Percentiles rank a stretch among this genome's conserved stretches.
These are phyloP conservation scores for Thelonectria blattea DNA, from an alignment of 2,329 filamentous ascomycete species.

Conservation along the genomic window DNA sequence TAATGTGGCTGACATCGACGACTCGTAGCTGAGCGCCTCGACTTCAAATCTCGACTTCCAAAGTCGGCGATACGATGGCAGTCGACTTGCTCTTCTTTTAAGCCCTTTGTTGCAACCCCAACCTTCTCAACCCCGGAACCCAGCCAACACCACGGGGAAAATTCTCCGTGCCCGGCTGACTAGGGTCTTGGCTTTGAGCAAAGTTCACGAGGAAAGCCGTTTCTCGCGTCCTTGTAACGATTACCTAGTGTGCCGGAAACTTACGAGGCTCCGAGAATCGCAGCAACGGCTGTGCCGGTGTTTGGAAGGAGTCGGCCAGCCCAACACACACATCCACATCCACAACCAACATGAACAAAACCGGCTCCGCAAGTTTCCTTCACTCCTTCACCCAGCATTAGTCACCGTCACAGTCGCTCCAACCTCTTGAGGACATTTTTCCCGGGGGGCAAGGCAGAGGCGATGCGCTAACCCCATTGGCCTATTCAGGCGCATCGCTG, in stretches of 20 bases:
- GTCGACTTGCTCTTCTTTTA: background rate
- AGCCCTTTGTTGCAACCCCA: background rate
- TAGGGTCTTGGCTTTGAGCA: background rate
- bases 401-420: background rate
- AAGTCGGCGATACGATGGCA: background rate
- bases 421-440: background rate
- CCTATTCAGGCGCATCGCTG: background rate
- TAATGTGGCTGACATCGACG: too few species aligned
- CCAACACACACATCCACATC: too few species aligned
- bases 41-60: background rate
- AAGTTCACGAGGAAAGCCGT: background rate
- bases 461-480: constrained; percentile 6
- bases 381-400: background rate
- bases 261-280: too few species aligned
- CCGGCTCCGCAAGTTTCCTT: too few species aligned
- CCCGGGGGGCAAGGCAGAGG: background rate
- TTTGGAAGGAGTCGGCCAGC: too few species aligned
- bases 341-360: too few species aligned
- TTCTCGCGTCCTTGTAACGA: too few species aligned
- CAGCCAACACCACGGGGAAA: background rate
- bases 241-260: too few species aligned
- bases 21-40: too few species aligned
- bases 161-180: background rate
- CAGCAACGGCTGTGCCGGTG: too few species aligned
- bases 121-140: background rate